Base-by-base conservation (phyloP, 1,139 yeast genomes). In the Blastobotrys petasosporus region DNA sequence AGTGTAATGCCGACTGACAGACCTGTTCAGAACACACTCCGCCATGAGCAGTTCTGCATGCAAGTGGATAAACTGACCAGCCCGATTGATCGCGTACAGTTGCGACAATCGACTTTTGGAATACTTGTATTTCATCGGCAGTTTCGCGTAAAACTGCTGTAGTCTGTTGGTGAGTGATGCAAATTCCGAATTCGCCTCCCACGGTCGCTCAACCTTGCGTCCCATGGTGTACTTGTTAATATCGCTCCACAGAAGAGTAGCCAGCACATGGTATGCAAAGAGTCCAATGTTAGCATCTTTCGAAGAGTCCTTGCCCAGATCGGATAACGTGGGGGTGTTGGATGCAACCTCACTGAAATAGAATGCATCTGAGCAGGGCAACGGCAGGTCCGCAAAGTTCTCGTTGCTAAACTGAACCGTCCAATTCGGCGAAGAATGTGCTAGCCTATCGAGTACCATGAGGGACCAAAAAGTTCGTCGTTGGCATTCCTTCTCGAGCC, bases 391-490 rank as follows among this genome's bases (percentile, higher is more conserved):
- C 8, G 57, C 46, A 16, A 54, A 59, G 45, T 58, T 66, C 49
- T 48, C 58, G 42, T 34, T 58, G 46, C 48, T 51, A 28, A 58
- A 50, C 46, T 57, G 52, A 12, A 61, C 53, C 13, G 64, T 54
- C 52, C 67, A 63, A 36, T 62, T 56, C 10, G 64, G 63, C 12
- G 67, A 63, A 3, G 67, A 59, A 41, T 66, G 69, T 6, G 65
- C 66, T 32, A 66, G 54, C 12, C 70, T 54, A 46, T 66, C 70
- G 31, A 66, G 54, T 5, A 61, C 63, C 15, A 65, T 58, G 35
- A 66, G 53, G 10, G 66, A 59, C 70, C 70, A 66, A 52, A 62
- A 66, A 1, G 68, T 63, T 30, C 69, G 51, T 17, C 70, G 54
- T 1, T 69, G 56, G 32, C 57, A 54, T 47, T 66, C 70, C 25